Percentiles rank a stretch among this genome's conserved stretches.
Conservation (phyloP, 2,329 filamentous ascomycete species). For the Aspergillus texensis region DNA sequence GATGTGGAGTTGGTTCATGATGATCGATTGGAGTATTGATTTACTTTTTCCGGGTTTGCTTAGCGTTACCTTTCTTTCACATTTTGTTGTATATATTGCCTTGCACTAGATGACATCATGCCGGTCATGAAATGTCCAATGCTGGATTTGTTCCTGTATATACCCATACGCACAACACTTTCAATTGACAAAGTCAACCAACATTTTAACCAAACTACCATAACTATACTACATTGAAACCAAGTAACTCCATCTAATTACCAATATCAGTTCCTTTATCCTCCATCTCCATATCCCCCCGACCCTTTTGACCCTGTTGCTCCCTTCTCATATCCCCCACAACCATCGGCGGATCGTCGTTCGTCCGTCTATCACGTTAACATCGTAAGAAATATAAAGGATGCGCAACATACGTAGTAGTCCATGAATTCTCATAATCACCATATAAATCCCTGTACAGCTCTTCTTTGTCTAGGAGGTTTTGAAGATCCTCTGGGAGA, state of each 20-base stretch:
- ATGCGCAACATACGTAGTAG: slow-evolving; percentile 1
- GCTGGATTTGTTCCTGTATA: neutral
- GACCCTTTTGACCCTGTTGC: neutral
- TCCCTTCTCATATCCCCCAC: neutral
- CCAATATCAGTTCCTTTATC: too few relatives aligned
- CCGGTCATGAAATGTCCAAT: neutral
- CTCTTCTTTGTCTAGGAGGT: slow-evolving; percentile 1
- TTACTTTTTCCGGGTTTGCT: neutral
- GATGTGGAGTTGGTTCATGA: slow-evolving; percentile 63
- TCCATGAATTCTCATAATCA: slow-evolving; percentile 10
- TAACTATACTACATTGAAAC: neutral
- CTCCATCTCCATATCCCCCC: neutral
- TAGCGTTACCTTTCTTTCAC: neutral
- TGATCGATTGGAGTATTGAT: slow-evolving; percentile 53
- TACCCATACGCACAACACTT: neutral
- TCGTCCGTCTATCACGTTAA: neutral
- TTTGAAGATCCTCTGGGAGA: neutral
- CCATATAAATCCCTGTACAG: neutral
- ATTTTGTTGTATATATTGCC: neutral
- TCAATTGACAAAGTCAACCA: neutral
- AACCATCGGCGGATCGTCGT: neutral
- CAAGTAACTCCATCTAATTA: neutral
- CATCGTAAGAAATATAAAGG: neutral
- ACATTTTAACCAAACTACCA: too few relatives aligned
- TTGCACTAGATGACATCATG: neutral